A percentile compares a stretch with the other conserved stretches of the same genome.
Evolutionary conservation across 2,329 filamentous ascomycete species (phyloP).

Genomic region (Seiridium cupressi): DNA sequence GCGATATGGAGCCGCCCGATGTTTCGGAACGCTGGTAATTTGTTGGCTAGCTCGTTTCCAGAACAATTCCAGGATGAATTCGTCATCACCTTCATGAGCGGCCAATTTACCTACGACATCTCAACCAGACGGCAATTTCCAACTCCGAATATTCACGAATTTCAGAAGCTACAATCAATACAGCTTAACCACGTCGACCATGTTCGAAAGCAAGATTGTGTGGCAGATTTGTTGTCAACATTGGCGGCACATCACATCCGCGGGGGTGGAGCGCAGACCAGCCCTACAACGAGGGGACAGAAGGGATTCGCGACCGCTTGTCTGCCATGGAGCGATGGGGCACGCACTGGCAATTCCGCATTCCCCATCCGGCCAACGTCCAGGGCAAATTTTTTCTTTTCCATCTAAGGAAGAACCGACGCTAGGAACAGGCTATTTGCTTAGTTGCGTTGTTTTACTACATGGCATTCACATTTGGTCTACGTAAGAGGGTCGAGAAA

Average conservation of each 20-base stretch:
- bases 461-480: not conserved
- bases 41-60: not conserved
- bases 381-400: not conserved
- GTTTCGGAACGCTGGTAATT: not conserved
- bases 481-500: not conserved
- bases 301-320: too few species aligned
- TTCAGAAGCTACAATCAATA: too few species aligned
- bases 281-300: too few species aligned
- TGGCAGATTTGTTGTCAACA: too few species aligned
- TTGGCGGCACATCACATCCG: too few species aligned
- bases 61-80: not conserved
- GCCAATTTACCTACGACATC: not conserved
- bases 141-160: too few species aligned
- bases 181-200: too few species aligned
- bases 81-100: not conserved
- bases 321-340: too few species aligned
- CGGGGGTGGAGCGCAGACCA: too few species aligned
- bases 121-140: too few species aligned
- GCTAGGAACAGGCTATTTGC: not conserved
- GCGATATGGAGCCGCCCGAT: not conserved
- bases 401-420: not conserved
- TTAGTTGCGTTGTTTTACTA: slow-evolving; percentile 1
- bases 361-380: not conserved
- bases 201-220: too few species aligned
- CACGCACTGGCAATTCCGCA: too few species aligned